Percentiles rank a stretch among this genome's conserved stretches.
phyloP scores from a whole-genome alignment of 371 early-diverging fungal genomes.

The Dichotomocladium elegans region DNA sequence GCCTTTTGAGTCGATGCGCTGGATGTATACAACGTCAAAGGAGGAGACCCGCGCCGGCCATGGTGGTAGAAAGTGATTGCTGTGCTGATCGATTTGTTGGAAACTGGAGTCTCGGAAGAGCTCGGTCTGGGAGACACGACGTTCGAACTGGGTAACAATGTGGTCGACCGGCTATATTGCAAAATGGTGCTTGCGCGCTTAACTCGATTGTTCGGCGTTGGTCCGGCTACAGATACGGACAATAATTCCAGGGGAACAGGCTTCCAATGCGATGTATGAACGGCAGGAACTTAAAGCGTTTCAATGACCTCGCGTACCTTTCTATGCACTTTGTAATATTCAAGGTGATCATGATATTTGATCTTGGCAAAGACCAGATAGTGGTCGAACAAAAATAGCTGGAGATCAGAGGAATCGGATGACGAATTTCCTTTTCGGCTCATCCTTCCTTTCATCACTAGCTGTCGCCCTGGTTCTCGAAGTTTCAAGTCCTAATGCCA shows the following conservation, averaged over 20 bases:
- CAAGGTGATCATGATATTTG: conserved; percentile 25
- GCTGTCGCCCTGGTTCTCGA: conserved; percentile 64
- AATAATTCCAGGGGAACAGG: conserved; percentile 22
- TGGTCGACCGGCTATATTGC: conserved; percentile 26
- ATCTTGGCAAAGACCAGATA: conserved; percentile 77
- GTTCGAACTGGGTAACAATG: conserved; percentile 25
- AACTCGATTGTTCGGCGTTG: conserved; percentile 6
- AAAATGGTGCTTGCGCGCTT: conserved; percentile 34
- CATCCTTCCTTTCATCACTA: conserved; percentile 80
- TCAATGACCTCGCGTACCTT: conserved; percentile 14
- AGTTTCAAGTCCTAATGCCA: conserved; percentile 67
- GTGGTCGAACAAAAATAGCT: conserved; percentile 87
- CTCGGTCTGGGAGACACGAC: conserved; percentile 9
- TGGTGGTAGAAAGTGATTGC: conserved; percentile 74
- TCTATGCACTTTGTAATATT: conserved; percentile 30
- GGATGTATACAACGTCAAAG: conserved; percentile 68
- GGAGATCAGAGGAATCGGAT: conserved; percentile 64
- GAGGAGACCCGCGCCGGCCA: conserved; percentile 62
- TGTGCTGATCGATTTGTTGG: conserved; percentile 66
- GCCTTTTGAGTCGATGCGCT: conserved; percentile 69
- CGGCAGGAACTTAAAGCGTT: not conserved
- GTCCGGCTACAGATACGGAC: conserved; percentile 7
- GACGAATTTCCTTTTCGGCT: conserved; percentile 59
- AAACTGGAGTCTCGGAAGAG: conserved; percentile 45
- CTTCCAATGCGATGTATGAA: not conserved